Conservation (phyloP, 108 stramenopile species). For the Cyclotella choctawhatcheeana region DNA sequence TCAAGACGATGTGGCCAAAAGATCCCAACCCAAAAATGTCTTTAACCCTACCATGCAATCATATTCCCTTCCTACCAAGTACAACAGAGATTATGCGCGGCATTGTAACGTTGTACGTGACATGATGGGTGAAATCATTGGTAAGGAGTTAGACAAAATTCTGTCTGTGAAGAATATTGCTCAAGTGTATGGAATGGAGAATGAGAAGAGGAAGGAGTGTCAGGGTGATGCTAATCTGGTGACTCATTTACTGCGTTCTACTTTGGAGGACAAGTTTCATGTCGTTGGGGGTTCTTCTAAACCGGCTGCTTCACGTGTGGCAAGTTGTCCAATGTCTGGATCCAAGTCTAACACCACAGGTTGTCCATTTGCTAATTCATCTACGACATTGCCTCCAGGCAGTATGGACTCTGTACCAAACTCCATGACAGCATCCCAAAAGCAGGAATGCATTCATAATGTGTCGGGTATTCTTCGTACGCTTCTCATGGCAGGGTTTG, state of each 20-base stretch:
- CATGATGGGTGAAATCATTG: conserved; percentile 30
- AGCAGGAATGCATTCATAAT: conserved; percentile 12
- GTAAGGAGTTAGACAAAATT: background rate
- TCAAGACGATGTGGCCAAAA: conserved; percentile 8
- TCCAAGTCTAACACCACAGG: background rate
- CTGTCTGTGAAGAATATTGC: background rate
- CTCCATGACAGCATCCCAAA: background rate
- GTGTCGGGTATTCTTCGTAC: conserved; percentile 27
- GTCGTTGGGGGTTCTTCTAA: background rate
- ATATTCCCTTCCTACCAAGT: conserved; percentile 31
- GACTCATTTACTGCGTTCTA: conserved; percentile 4
- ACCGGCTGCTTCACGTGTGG: background rate
- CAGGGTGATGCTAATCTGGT: conserved; percentile 6
- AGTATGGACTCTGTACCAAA: too few species aligned
- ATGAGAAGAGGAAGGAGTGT: background rate
- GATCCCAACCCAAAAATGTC: conserved; percentile 4
- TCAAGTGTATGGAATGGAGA: background rate
- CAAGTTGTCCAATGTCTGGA: background rate
- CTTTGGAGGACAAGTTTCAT: background rate
- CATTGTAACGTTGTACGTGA: conserved; percentile 14
- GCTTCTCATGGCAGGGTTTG: conserved; percentile 63
- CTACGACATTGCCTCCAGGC: background rate
- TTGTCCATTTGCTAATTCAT: background rate
- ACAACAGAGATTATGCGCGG: conserved; percentile 25
- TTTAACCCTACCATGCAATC: conserved; percentile 34